Conservation (phyloP, 2,329 filamentous ascomycete species). For the Exophiala alcalophila region DNA sequence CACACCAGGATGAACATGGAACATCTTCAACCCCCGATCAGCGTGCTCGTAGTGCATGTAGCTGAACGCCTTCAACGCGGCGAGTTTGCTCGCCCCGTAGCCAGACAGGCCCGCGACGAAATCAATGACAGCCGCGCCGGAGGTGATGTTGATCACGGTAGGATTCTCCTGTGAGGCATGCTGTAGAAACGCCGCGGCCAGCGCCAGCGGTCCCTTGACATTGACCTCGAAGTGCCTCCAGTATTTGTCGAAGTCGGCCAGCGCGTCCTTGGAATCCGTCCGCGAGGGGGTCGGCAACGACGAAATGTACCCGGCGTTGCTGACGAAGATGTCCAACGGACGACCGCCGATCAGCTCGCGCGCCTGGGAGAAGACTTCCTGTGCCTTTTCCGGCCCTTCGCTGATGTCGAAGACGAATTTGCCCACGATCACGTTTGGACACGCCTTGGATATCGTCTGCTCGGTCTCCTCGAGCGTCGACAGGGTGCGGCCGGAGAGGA, state of each 20-base stretch:
- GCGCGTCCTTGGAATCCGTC: not conserved
- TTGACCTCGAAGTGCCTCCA: slow-evolving; percentile 31
- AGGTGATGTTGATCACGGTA: slow-evolving; percentile 5
- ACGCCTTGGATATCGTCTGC: slow-evolving; percentile 11
- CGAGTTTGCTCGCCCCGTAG: slow-evolving; percentile 45
- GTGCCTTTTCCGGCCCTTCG: slow-evolving; percentile 20
- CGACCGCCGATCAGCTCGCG: slow-evolving; percentile 20
- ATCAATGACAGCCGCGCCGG: slow-evolving; percentile 10
- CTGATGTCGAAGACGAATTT: slow-evolving; percentile 34
- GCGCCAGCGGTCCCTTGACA: slow-evolving; percentile 8
- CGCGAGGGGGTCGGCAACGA: slow-evolving; percentile 6
- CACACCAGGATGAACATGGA: slow-evolving; percentile 46
- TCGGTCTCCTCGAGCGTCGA: slow-evolving; percentile 33
- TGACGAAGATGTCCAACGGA: slow-evolving; percentile 30
- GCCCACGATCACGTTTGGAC: slow-evolving; percentile 35
- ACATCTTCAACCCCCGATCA: slow-evolving; percentile 39
- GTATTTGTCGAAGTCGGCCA: slow-evolving; percentile 24
- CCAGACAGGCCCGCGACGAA: slow-evolving; percentile 12
- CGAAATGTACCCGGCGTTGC: slow-evolving; percentile 28
- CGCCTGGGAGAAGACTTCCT: slow-evolving; percentile 21
- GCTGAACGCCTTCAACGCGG: slow-evolving; percentile 42
- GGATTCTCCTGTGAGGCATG: slow-evolving; percentile 3
- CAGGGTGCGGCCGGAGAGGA: slow-evolving; percentile 40
- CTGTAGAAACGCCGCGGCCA: slow-evolving; percentile 10
- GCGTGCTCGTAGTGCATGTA: slow-evolving; percentile 37